Base-by-base conservation (phyloP, 73 alveolate species). In the Paramecium tetraurelia region DNA sequence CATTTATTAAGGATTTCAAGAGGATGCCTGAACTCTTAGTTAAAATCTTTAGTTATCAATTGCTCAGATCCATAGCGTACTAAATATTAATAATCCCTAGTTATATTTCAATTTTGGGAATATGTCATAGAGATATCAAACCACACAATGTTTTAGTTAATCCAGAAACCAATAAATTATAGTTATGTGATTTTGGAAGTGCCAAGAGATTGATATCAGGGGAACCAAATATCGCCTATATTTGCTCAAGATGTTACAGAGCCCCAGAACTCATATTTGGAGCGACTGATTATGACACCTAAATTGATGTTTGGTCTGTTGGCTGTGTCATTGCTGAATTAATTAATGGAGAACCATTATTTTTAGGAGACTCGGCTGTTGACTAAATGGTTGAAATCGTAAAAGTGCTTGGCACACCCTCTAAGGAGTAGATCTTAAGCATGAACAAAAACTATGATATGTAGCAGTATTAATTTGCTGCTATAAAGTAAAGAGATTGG, bases 401-500 rank as follows among this genome's bases (percentile, higher is more conserved):
- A 38, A 96, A 95, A 94, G 94, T 96, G 35, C 89, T 96, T 41
- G 99, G 99, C 8, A 96, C 99, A n/a, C 99, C 99, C 2, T 92
- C 95, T 11, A 92, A 93, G 72, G 95, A 96, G 21, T 93, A 96
- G 72, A 92, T 96, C 53, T 33, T 53, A 33, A 77, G 92, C n/a
- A 95, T 96, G 98, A 96, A 94, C 80, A 97, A 97, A n/a, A 75
- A 89, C 40, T 96, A 93, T 86, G 87, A 95, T 70, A 18, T 88
- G 44, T 2, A 41, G 12, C 41, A 40, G 11, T 86, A 50, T 40
- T 18, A 59, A 14, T 86, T 86, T 86, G 86, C 40, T 58, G n/a
- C 85, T 36, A 59, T 86, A 1, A 86, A 89, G 50, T 46, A 41
- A 70, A 89, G 94, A 89, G 86, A 89, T 89, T 89, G 86, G 94